phyloP scores from a whole-genome alignment of 345 rosid species.

The Aurinia saxatilis region DNA sequence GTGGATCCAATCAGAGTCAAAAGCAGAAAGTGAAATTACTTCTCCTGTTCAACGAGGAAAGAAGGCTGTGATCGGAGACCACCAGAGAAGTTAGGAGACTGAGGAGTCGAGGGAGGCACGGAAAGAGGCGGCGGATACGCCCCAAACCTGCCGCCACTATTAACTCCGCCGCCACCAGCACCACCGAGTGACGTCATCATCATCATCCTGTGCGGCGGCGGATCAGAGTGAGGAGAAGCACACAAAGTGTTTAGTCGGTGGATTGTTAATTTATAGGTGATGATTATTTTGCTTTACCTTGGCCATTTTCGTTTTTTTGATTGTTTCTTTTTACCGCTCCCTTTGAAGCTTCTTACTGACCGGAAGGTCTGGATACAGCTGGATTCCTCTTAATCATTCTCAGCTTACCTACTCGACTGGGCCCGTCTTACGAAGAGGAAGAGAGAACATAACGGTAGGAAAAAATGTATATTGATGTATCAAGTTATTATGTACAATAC shows the following conservation, averaged over 20 bases:
- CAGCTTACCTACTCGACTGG: slow-evolving; percentile 13
- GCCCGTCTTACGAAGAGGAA: no score
- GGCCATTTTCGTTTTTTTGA: not conserved
- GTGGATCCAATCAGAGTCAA: no score
- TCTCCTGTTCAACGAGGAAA: slow-evolving; percentile 67
- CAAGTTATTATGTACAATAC: no score
- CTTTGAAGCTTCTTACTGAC: slow-evolving; percentile 20
- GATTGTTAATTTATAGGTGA: no score
- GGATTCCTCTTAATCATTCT: slow-evolving; percentile 18
- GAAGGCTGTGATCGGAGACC: slow-evolving; percentile 58
- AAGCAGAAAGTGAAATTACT: no score
- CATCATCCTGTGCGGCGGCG: no score
- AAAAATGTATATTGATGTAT: no score
- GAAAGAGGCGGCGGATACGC: slow-evolving; percentile 60
- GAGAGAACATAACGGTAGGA: no score
- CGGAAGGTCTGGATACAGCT: slow-evolving; percentile 30
- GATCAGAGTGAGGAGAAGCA: no score
- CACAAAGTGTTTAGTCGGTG: no score
- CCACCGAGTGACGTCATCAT: slow-evolving; percentile 36
- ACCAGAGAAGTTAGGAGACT: slow-evolving; percentile 70
- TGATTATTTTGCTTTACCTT: not conserved
- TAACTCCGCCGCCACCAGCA: slow-evolving; percentile 26
- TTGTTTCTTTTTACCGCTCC: slow-evolving; percentile 26
- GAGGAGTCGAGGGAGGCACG: slow-evolving; percentile 56
- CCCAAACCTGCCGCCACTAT: slow-evolving; percentile 67